A percentile compares a stretch with the other conserved stretches of the same genome.
Conservation (phyloP, 2,329 filamentous ascomycete species). For the Septoria linicola region DNA sequence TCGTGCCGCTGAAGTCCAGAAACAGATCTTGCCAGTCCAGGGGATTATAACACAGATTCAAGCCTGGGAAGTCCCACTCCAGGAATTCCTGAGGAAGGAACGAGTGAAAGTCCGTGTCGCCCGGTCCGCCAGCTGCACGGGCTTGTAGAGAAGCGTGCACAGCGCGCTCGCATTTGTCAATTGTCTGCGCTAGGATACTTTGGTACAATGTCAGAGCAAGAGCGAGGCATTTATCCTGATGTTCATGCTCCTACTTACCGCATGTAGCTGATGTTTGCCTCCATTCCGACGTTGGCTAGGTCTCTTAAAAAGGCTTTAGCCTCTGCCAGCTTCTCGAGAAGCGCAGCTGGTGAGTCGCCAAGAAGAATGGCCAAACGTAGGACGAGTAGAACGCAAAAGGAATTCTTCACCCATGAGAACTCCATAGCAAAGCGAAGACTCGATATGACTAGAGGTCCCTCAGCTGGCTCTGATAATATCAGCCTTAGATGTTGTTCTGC, state of each 20-base stretch:
- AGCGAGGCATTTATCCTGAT: too few relatives aligned
- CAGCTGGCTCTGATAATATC: constrained; percentile 40
- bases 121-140: neutral
- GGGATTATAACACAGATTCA: constrained; percentile 53
- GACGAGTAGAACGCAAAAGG: constrained; percentile 57
- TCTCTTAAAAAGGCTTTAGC: constrained; percentile 48
- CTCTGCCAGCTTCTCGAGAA: constrained; percentile 45
- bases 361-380: constrained; percentile 54
- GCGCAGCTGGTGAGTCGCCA: constrained; percentile 42
- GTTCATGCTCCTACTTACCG: constrained; percentile 35
- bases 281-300: constrained; percentile 42
- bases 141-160: constrained; percentile 42
- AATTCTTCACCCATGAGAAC: constrained; percentile 60
- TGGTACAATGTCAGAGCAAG: too few relatives aligned
- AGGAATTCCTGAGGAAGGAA: constrained; percentile 58
- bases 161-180: constrained; percentile 52
- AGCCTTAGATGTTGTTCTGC: constrained; percentile 53
- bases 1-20: constrained; percentile 40
- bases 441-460: constrained; percentile 37
- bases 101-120: constrained; percentile 51
- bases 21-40: constrained; percentile 51
- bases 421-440: constrained; percentile 57
- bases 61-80: constrained; percentile 58
- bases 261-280: constrained; percentile 49
- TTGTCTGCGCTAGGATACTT: constrained; percentile 48